Conservation (phyloP, 2,329 filamentous ascomycete genomes). For the Talaromyces rugulosus region DNA sequence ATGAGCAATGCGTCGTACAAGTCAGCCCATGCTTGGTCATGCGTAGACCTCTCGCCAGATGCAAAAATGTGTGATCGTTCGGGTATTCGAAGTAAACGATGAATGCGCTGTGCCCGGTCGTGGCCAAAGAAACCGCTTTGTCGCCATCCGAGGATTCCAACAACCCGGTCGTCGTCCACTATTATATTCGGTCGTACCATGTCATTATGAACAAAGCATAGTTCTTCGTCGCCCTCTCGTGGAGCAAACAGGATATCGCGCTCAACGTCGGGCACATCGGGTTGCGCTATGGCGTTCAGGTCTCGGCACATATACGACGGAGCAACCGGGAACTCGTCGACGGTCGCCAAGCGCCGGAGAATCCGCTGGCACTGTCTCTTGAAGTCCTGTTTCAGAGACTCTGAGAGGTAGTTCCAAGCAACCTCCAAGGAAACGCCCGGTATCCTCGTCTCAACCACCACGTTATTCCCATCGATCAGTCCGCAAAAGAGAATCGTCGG, state of each 20-base stretch:
- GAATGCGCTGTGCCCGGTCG: slow-evolving; percentile 29
- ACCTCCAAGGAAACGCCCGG: slow-evolving; percentile 37
- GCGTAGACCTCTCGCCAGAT: slow-evolving; percentile 14
- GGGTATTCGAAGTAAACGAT: slow-evolving; percentile 27
- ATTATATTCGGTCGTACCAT: slow-evolving; percentile 35
- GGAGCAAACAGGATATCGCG: slow-evolving; percentile 30
- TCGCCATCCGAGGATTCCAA: slow-evolving; percentile 37
- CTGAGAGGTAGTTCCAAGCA: slow-evolving; percentile 34
- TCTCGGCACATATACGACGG: slow-evolving; percentile 32
- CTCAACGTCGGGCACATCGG: slow-evolving; percentile 22
- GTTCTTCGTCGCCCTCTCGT: slow-evolving; percentile 20
- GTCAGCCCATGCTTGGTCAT: slow-evolving; percentile 29
- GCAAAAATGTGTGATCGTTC: slow-evolving; percentile 14
- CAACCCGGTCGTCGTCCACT: slow-evolving; percentile 32
- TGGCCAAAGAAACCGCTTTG: slow-evolving; percentile 38
- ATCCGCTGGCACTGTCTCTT: slow-evolving; percentile 36
- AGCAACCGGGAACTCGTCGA: slow-evolving; percentile 22
- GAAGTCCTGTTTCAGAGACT: slow-evolving; percentile 27
- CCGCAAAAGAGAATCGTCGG: slow-evolving; percentile 36
- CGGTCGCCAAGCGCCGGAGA: slow-evolving; percentile 22
- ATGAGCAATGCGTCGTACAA: slow-evolving; percentile 27
- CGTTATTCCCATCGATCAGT: slow-evolving; percentile 34
- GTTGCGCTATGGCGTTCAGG: slow-evolving; percentile 26
- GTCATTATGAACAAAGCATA: slow-evolving; percentile 35
- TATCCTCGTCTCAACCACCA: slow-evolving; percentile 37